phyloP scores from a whole-genome alignment of 202 grass and related monocot species.

The Brachypodium distachyon region DNA sequence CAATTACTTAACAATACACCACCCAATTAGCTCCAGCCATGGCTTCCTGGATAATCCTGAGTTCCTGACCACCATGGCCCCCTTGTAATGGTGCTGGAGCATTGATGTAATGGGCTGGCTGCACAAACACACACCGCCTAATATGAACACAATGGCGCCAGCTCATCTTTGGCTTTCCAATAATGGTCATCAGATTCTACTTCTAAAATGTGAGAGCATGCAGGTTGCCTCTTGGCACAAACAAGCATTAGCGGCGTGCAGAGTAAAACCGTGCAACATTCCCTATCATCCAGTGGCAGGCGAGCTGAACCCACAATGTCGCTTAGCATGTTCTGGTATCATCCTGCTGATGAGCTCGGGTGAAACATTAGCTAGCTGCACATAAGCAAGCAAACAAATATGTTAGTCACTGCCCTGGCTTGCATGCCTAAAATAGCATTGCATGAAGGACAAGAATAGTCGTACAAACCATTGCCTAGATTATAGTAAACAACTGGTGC shows the following conservation, averaged over 20 bases:
- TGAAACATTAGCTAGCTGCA: slow-evolving; percentile 62
- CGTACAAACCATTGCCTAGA: not conserved
- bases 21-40: not conserved
- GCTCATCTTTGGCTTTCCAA: slow-evolving; percentile 21
- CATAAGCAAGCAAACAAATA: slow-evolving; percentile 12
- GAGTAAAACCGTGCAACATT: not conserved
- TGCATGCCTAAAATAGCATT: not conserved
- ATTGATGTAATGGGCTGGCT: slow-evolving; percentile 28
- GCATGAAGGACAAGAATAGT: not conserved
- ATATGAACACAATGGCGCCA: slow-evolving; percentile 14
- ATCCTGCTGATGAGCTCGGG: slow-evolving; percentile 65
- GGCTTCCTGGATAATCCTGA: slow-evolving; percentile 8
- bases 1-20: slow-evolving; percentile 29
- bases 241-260: slow-evolving; percentile 1
- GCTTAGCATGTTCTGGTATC: slow-evolving; percentile 68
- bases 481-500: not conserved
- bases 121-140: not conserved
- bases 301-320: slow-evolving; percentile 52
- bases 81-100: slow-evolving; percentile 1
- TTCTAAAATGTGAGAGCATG: slow-evolving; percentile 36
- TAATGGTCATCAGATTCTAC: slow-evolving; percentile 50
- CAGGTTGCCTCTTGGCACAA: slow-evolving; percentile 19
- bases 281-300: slow-evolving; percentile 24
- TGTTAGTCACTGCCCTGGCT: not conserved
- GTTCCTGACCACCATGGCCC: not conserved